phyloP scores from a whole-genome alignment of 345 rosid genomes.

The Syzygium aromaticum region DNA sequence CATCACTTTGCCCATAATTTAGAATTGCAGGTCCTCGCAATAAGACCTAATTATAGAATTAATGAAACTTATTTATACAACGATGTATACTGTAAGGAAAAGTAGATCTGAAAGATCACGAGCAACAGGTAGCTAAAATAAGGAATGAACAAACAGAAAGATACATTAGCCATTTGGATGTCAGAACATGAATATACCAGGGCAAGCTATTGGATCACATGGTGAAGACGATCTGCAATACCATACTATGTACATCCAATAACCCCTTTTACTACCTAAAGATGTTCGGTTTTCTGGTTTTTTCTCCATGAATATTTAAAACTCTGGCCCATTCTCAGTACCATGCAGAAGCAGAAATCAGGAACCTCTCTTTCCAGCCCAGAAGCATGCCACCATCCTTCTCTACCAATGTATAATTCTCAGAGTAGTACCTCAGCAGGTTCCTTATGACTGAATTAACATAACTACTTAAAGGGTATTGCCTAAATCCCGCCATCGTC shows the following conservation, averaged over 20 bases:
- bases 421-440: conserved; percentile 44
- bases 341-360: conserved; percentile 75
- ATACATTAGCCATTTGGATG: neutral
- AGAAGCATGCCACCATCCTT: conserved; percentile 54
- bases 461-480: conserved; percentile 41
- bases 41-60: neutral
- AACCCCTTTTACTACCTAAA: neutral
- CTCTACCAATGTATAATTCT: conserved; percentile 46
- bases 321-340: conserved; percentile 12
- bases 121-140: neutral
- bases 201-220: neutral
- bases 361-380: conserved; percentile 60
- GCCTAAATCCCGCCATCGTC: conserved; percentile 67
- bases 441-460: conserved; percentile 47
- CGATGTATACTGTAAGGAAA: neutral
- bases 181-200: neutral
- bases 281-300: neutral
- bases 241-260: neutral
- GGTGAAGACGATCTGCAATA: neutral
- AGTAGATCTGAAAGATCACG: neutral
- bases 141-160: neutral
- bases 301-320: neutral
- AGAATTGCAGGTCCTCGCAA: neutral
- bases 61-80: neutral
- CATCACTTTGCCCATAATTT: neutral